Evolutionary conservation across 495 filamentous ascomycete species (phyloP).

Genomic region (Lasiosphaeria miniovina): DNA sequence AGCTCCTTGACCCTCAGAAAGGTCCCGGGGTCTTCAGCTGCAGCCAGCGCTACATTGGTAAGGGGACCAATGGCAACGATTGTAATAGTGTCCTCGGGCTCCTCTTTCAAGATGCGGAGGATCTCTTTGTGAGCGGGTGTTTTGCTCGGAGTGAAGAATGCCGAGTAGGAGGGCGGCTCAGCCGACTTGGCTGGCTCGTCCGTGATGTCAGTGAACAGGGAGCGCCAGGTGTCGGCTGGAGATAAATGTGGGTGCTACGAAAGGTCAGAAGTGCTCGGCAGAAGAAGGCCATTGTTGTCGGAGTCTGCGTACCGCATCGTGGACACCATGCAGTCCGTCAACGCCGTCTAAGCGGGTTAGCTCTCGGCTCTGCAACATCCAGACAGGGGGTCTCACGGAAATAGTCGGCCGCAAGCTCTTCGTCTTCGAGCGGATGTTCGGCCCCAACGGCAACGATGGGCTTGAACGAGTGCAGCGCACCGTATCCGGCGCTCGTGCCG

Average conservation of each 20-base stretch:
- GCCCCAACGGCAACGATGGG: constrained; percentile 86
- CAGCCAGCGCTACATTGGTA: constrained; percentile 86
- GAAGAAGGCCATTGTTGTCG: neutral
- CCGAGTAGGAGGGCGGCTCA: constrained; percentile 41
- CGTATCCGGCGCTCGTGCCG: constrained; percentile 62
- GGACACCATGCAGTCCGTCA: constrained; percentile 90
- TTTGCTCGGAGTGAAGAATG: constrained; percentile 70
- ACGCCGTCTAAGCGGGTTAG: constrained; percentile 62
- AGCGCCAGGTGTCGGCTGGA: constrained; percentile 78
- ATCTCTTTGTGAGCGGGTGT: constrained; percentile 77
- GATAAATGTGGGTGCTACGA: constrained; percentile 80
- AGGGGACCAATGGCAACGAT: constrained; percentile 87
- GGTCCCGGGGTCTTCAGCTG: constrained; percentile 76
- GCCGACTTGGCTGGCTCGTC: constrained; percentile 33
- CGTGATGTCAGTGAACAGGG: constrained; percentile 64
- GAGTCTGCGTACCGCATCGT: constrained; percentile 59
- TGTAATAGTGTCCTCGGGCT: constrained; percentile 78
- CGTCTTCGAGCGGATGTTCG: constrained; percentile 77
- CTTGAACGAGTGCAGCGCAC: constrained; percentile 61
- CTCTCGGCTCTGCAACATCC: neutral
- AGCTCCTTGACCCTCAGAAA: constrained; percentile 89
- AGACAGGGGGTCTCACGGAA: constrained; percentile 59
- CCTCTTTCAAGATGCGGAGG: constrained; percentile 70
- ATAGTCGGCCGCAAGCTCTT: constrained; percentile 79
- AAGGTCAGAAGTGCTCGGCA: constrained; percentile 11